A percentile compares a stretch with the other conserved stretches of the same genome.
Conservation (phyloP, 306 rosid species). For the Cicer cuneatum region DNA sequence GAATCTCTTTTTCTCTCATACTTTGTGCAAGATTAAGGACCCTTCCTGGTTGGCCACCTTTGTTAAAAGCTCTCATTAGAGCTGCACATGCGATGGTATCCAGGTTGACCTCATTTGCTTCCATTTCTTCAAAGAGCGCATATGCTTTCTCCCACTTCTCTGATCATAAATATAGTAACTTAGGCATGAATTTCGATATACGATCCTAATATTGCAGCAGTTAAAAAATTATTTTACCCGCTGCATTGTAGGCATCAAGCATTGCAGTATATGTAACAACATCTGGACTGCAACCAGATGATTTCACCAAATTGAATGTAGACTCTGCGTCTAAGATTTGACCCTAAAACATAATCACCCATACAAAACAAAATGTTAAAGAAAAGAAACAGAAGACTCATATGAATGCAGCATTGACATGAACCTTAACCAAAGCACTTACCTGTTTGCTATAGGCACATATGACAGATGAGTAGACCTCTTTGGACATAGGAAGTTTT, state of each 20-base stretch:
- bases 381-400: constrained; percentile 30
- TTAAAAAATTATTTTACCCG: constrained; percentile 57
- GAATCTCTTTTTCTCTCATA: constrained; percentile 80
- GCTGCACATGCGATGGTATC: constrained; percentile 86
- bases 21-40: constrained; percentile 73
- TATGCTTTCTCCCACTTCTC: constrained; percentile 83
- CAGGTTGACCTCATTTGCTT: constrained; percentile 58
- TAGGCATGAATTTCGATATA: constrained; percentile 27
- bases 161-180: constrained; percentile 48
- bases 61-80: constrained; percentile 84
- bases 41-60: constrained; percentile 80
- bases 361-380: constrained; percentile 19
- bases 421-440: constrained; percentile 46
- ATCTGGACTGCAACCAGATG: constrained; percentile 71
- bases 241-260: constrained; percentile 73
- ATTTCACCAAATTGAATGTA: constrained; percentile 71
- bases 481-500: constrained; percentile 73
- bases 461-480: constrained; percentile 77
- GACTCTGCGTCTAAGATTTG: constrained; percentile 74
- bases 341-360: constrained; percentile 61
- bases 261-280: constrained; percentile 82
- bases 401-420: constrained; percentile 24
- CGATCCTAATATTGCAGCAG: constrained; percentile 38
- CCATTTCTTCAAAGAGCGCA: constrained; percentile 82
- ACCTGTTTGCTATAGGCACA: constrained; percentile 88